Base-by-base conservation (phyloP, 2,329 filamentous ascomycete species). In the Bipolaris gigantea region DNA sequence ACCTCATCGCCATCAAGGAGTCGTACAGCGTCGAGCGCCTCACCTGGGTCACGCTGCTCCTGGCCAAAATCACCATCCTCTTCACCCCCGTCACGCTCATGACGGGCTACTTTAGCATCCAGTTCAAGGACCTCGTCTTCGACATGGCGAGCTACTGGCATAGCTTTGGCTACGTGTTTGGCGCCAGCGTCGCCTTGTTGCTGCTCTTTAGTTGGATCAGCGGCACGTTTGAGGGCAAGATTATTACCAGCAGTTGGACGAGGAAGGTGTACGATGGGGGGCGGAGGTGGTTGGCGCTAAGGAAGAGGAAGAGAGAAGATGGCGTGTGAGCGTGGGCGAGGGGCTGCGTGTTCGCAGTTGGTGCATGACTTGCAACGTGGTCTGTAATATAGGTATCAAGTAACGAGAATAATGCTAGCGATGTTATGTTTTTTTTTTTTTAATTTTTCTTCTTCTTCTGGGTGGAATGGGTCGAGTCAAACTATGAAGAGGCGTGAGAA, bases 41-140 rank as follows among this genome's bases (percentile, higher is more conserved):
- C 18, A 90, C 88, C 0, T 80, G 88, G 53, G 86, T 88, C 59
- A 89, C 88, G 3, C 84, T 90, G 4, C 76, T 92, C 5, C 79
- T 92, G 10, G 88, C 87, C 42, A 91, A 92, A 69, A 83, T 88
- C 5, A 89, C 86, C 11, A 88, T 91, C 36, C 78, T 91, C 47
- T 92, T 92, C 75, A 79, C 91, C 50, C 89, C 89, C 0, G 86
- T 91, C 56, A 87, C 83, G 61, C 80, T 91, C 44, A 86, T 91
- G 83, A 90, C 88, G 3, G 84, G 80, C 30, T 92, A 90, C 72
- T 92, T 90, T 70, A 86, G 85, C 5, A 81, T 87, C 1, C 82
- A 89, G 68, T 82, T 90, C 45, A 73, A 77, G 7, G 81, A 83
- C 4, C 75, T 86, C 9, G 78, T 82, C 44, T 90, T 89, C 72